Evolutionary conservation across 2,329 filamentous ascomycete species (phyloP), one percentile per base, ranked within the genome.

Genomic region (Aspergillus oerlinghausenensis): DNA sequence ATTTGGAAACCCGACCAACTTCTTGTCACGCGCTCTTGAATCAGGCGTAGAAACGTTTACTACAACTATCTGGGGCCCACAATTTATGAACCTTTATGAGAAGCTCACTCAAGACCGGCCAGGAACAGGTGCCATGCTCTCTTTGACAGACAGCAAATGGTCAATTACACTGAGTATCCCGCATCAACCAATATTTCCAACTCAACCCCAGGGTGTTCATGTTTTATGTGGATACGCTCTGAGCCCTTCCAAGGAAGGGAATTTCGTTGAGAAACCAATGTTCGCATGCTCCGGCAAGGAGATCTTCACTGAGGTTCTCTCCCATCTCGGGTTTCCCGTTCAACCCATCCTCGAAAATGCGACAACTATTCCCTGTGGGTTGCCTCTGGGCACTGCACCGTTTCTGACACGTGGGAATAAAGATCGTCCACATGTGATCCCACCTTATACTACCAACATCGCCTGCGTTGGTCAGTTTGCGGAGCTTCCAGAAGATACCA

Each of bases 401-500:
- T 72, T 75, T 55, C 62, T 75, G 56, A 67, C 70, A 3, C 67
- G 73, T 6, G 59, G 64, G 17, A 52, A 60, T 2, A 66, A 67
- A 8, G 72, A 76, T 61, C 65, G 75, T 3, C 75, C 75, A 7
- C 54, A 63, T 17, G 70, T 76, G 2, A 68, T 77, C 49, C 75
- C 73, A 0, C 55, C 65, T 29, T 67, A 67, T 17, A 67, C 67
- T 11, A 68, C 62, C 21, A 77, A 76, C 58, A 67, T 75, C 51
- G 75, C 70, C 2, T 65, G 74, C 26, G 57, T 76, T 19, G 74
- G 75, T n/a, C 74, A 77, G 62, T 78, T 71, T 59, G 74, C 72
- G 17, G 74, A 77, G 62, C 70, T 74, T 14, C 63, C 64, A 9
- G 64, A 65, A n/a, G 73, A 76, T 61, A 71, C 67, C 32, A 72